These are phyloP conservation scores for Dactylellina cionopaga DNA, from an alignment of 2,329 filamentous ascomycete species.

Conservation along the genomic window DNA sequence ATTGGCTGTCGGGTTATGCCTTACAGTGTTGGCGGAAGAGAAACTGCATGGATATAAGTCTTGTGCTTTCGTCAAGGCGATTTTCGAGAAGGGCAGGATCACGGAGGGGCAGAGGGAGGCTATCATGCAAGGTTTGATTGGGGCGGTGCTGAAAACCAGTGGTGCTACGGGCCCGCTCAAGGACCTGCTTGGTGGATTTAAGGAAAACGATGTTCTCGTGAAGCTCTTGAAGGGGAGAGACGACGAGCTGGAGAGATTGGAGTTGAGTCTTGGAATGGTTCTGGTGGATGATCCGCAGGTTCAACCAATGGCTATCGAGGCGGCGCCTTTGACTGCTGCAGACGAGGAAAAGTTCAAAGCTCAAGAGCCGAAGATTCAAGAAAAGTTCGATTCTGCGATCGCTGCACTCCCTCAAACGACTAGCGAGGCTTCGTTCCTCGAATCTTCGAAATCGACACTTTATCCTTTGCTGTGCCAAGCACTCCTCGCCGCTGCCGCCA, in stretches of 20 bases:
- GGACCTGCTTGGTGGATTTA: conserved; percentile 73
- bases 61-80: conserved; percentile 67
- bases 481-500: conserved; percentile 36
- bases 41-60: conserved; percentile 57
- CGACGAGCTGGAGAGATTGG: conserved; percentile 77
- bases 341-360: conserved; percentile 34
- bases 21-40: conserved; percentile 66
- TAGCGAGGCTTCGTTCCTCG: conserved; percentile 58
- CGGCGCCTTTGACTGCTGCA: conserved; percentile 63
- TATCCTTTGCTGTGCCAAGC: conserved; percentile 38
- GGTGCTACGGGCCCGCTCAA: conserved; percentile 69
- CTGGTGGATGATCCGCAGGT: conserved; percentile 70
- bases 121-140: conserved; percentile 72
- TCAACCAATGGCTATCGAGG: conserved; percentile 65
- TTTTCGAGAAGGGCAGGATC: conserved; percentile 70
- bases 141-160: conserved; percentile 68
- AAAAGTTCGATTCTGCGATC: conserved; percentile 42
- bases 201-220: conserved; percentile 66
- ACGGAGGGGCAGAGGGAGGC: conserved; percentile 72
- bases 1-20: conserved; percentile 75
- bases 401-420: conserved; percentile 52
- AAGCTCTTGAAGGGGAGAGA: conserved; percentile 72
- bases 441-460: conserved; percentile 24
- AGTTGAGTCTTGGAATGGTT: conserved; percentile 77
- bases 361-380: conserved; percentile 32